Evolutionary conservation across 768 basidiomycete genomes (phyloP).

Genomic region (Termitomyces sp.): DNA sequence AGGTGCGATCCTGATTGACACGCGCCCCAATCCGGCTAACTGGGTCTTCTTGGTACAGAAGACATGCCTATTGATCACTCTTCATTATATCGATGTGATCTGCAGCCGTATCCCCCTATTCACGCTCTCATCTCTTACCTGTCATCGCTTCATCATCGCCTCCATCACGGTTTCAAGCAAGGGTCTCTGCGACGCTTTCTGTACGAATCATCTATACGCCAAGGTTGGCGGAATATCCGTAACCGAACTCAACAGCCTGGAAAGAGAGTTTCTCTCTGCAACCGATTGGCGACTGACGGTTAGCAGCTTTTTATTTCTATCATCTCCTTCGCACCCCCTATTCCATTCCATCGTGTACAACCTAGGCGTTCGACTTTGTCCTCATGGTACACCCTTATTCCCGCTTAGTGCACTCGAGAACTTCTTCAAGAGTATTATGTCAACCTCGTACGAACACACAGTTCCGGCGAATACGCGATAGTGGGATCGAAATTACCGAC

Average conservation of each 20-base stretch:
- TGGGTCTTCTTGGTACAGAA: constrained; percentile 39
- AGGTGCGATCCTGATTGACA: constrained; percentile 48
- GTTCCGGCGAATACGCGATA: constrained; percentile 53
- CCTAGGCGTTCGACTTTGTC: constrained; percentile 16
- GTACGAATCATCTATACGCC: constrained; percentile 92
- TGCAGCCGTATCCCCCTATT: constrained; percentile 84
- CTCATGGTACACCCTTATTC: constrained; percentile 26
- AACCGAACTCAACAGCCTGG: constrained; percentile 88
- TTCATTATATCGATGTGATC: constrained; percentile 93
- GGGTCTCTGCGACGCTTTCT: constrained; percentile 93
- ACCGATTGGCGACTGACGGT: constrained; percentile 97
- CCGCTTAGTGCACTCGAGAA: constrained; percentile 81
- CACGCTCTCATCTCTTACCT: constrained; percentile 92
- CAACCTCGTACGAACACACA: constrained; percentile 87
- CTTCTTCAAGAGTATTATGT: constrained; percentile 91
- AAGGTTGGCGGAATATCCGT: constrained; percentile 94
- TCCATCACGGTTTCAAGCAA: constrained; percentile 91
- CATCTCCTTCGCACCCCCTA: constrained; percentile 10
- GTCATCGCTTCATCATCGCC: constrained; percentile 96
- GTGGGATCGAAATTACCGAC: constrained; percentile 36
- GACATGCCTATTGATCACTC: constrained; percentile 74
- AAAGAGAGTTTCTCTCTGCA: constrained; percentile 86
- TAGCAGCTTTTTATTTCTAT: constrained; percentile 31
- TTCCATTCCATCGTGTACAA: constrained; percentile 9
- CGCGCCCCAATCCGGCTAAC: background rate